phyloP scores from a whole-genome alignment of 331 rosid species.

The Erythrophleum ivorense region DNA sequence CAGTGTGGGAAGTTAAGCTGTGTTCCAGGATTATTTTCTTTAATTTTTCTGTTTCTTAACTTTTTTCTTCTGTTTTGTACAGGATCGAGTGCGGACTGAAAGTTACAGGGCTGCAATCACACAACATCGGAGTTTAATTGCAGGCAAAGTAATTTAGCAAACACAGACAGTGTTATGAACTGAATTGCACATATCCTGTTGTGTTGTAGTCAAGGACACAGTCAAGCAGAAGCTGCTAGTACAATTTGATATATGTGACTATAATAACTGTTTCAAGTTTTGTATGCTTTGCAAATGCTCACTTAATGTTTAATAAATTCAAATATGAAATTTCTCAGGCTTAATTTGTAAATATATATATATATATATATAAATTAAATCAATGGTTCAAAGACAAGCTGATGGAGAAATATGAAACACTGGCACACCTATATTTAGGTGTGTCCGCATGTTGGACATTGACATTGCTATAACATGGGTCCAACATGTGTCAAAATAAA shows the following conservation, averaged over 20 bases:
- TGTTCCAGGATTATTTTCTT: conserved; percentile 6
- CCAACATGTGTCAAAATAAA: not conserved
- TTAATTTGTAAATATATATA: not conserved
- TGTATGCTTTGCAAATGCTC: not conserved
- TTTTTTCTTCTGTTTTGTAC: conserved; percentile 29
- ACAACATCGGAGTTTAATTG: conserved; percentile 79
- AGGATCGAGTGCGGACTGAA: conserved; percentile 94
- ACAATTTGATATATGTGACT: conserved; percentile 1
- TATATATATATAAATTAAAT: not conserved
- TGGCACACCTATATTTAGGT: not conserved
- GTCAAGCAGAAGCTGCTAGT: not conserved
- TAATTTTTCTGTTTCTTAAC: not conserved
- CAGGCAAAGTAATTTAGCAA: conserved; percentile 78
- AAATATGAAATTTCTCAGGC: not conserved
- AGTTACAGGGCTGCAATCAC: conserved; percentile 83
- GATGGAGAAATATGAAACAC: not conserved
- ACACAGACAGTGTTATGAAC: conserved; percentile 6
- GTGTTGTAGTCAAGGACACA: not conserved
- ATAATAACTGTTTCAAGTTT: conserved; percentile 12
- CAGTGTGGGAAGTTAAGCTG: not conserved
- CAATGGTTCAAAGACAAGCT: not conserved
- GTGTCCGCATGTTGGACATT: not conserved
- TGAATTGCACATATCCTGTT: conserved; percentile 7
- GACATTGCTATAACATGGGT: not conserved
- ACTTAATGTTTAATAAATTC: conserved; percentile 10